Evolutionary conservation across 2,329 filamentous ascomycete genomes (phyloP).

Genomic region (Aspergillus costaricaensis): DNA sequence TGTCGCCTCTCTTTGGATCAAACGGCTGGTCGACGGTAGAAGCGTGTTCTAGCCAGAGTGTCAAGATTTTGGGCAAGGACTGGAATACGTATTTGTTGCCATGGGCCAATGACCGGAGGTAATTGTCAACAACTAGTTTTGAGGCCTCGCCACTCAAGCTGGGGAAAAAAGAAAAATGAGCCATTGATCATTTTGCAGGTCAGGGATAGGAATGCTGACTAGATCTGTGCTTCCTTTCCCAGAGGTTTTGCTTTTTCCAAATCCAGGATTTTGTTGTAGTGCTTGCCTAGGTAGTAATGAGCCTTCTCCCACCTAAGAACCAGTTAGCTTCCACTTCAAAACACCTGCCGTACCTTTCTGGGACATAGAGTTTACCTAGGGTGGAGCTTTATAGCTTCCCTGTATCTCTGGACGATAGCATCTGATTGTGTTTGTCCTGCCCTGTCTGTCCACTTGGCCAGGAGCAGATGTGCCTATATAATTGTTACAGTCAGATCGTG

Average conservation of each 20-base stretch:
- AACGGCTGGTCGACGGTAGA: slow-evolving; percentile 67
- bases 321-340: neutral
- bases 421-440: slow-evolving; percentile 90
- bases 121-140: slow-evolving; percentile 91
- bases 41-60: slow-evolving; percentile 91
- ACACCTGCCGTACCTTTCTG: neutral
- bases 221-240: slow-evolving; percentile 75
- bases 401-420: slow-evolving; percentile 78
- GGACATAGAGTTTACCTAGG: slow-evolving; percentile 26
- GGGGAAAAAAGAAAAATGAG: slow-evolving; percentile 31
- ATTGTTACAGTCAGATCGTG: slow-evolving; percentile 12
- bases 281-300: slow-evolving; percentile 93
- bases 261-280: slow-evolving; percentile 95
- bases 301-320: slow-evolving; percentile 84
- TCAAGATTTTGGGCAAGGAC: slow-evolving; percentile 86
- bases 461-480: slow-evolving; percentile 72
- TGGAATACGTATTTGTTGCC: slow-evolving; percentile 97
- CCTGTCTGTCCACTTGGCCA: slow-evolving; percentile 94
- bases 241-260: slow-evolving; percentile 77
- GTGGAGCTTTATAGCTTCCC: slow-evolving; percentile 62
- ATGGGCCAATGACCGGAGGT: slow-evolving; percentile 79
- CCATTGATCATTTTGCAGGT: neutral
- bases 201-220: slow-evolving; percentile 39
- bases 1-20: slow-evolving; percentile 52
- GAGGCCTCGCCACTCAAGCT: slow-evolving; percentile 76